Conservation (phyloP, 495 filamentous ascomycete species). For the Trichodelitschia bisporula region DNA sequence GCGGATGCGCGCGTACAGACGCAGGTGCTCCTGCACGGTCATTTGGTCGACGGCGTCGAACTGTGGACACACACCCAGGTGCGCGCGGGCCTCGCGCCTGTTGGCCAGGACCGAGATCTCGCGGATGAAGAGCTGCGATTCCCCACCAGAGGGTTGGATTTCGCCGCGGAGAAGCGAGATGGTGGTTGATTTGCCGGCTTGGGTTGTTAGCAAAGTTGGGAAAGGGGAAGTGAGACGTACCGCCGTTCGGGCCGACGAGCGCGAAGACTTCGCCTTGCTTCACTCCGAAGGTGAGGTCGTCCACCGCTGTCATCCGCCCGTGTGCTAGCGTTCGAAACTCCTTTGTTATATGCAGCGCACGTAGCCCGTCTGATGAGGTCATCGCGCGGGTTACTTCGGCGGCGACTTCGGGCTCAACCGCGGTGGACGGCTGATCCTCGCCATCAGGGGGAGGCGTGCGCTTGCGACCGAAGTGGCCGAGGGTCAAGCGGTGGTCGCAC, state of each 20-base stretch:
- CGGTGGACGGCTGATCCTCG: too few relatives aligned
- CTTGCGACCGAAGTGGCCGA: constrained; percentile 19
- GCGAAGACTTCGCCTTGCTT: constrained; percentile 59
- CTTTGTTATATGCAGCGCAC: constrained; percentile 53
- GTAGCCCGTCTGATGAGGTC: constrained; percentile 41
- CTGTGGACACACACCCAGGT: constrained; percentile 60
- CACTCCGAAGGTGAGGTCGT: constrained; percentile 63
- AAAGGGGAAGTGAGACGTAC: too few relatives aligned
- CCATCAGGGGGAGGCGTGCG: constrained; percentile 19
- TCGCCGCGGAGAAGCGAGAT: constrained; percentile 74
- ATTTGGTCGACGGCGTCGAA: constrained; percentile 45
- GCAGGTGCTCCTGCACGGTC: constrained; percentile 44
- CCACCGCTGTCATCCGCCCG: constrained; percentile 35
- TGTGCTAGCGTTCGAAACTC: constrained; percentile 25
- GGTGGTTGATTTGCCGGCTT: constrained; percentile 68
- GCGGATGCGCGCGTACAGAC: constrained; percentile 47
- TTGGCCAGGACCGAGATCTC: constrained; percentile 37
- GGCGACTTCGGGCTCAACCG: constrained; percentile 21
- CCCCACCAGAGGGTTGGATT: constrained; percentile 30
- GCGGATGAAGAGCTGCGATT: constrained; percentile 52
- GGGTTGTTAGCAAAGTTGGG: too few relatives aligned
- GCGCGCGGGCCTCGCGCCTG: constrained; percentile 36
- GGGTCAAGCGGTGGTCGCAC: constrained; percentile 38
- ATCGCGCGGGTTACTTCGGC: constrained; percentile 24
- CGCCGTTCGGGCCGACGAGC: constrained; percentile 68